phyloP scores from a whole-genome alignment of 1,139 yeast genomes.

The Kodamaea arcana region DNA sequence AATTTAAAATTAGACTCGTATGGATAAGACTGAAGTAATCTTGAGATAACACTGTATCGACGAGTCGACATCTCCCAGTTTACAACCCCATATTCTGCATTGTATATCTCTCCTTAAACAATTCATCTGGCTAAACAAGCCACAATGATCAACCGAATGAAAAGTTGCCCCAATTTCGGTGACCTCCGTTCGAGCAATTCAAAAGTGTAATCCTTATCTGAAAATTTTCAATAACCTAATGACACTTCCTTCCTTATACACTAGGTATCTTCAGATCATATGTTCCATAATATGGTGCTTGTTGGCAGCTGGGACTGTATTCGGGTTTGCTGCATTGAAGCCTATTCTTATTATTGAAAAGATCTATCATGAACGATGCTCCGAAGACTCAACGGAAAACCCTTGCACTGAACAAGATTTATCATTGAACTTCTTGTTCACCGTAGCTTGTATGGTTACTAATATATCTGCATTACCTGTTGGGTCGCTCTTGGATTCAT shows the following conservation, averaged over 20 bases:
- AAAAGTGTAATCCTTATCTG: background rate
- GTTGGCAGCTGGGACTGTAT: conserved; percentile 87
- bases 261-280: conserved; percentile 41
- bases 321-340: conserved; percentile 92
- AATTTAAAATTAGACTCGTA: too few relatives aligned
- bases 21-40: too few relatives aligned
- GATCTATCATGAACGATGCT: conserved; percentile 64
- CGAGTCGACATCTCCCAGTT: too few relatives aligned
- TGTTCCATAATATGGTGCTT: conserved; percentile 87
- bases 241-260: conserved; percentile 10
- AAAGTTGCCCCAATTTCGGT: background rate
- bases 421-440: conserved; percentile 75
- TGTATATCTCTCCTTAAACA: too few relatives aligned
- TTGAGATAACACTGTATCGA: too few relatives aligned
- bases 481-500: conserved; percentile 70
- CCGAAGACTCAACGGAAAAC: conserved; percentile 17
- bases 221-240: background rate
- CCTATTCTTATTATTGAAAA: conserved; percentile 75
- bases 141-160: too few relatives aligned
- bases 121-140: too few relatives aligned
- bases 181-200: background rate
- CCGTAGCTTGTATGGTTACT: conserved; percentile 84
- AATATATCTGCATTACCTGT: conserved; percentile 79
- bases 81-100: too few relatives aligned
- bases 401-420: conserved; percentile 74